Base-by-base conservation (phyloP, 2,329 filamentous ascomycete species). In the Shiraia sp. region DNA sequence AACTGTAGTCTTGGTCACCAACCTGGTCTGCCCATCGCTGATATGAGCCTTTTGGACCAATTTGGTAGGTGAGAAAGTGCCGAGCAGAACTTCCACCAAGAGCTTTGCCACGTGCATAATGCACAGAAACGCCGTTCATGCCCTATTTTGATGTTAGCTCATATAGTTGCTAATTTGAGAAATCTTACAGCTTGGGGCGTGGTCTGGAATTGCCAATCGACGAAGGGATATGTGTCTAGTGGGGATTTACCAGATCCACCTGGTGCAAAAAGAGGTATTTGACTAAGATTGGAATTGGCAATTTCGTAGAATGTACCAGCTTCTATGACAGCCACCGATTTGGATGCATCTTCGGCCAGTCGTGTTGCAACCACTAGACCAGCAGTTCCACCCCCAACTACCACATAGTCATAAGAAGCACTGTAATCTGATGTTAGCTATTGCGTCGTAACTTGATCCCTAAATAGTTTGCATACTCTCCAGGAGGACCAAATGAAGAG, bases 21-120 rank as follows among this genome's bases (percentile, higher is more conserved):
- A 63, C 57, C 12, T 31, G 19, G 5, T 60, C 44, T 1, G 55
- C 59, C 63, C 61, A 67, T 26, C 33, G 42, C 27, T 57, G 36
- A 10, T 49, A 48, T 3, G 47, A 40, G 12, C 33, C 40, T 14
- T 34, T 47, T 2, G 41, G 51, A 0, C 23, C 38, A 10, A 40
- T 41, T 4, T 47, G 36, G 40, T 56, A 58, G 1, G 36, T 36
- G 47, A 56, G 51, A 27, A 46, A 43, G 32, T 58, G 51, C 2
- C 40, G 26, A 5, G 58, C 61, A 13, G 47, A 49, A 35, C 36
- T 38, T 10, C 47, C 47, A 10, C 55, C 55, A 3, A 56, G 35
- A 23, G 25, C 33, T 27, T 49, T 45, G 15, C 57, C 57, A 4
- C 53, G 42, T 12, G 52, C 34, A 40, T 61, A 61, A 32, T 59